These are phyloP conservation scores for Setomelanomma holmii DNA, from an alignment of 2,329 filamentous ascomycete species.

Conservation along the genomic window DNA sequence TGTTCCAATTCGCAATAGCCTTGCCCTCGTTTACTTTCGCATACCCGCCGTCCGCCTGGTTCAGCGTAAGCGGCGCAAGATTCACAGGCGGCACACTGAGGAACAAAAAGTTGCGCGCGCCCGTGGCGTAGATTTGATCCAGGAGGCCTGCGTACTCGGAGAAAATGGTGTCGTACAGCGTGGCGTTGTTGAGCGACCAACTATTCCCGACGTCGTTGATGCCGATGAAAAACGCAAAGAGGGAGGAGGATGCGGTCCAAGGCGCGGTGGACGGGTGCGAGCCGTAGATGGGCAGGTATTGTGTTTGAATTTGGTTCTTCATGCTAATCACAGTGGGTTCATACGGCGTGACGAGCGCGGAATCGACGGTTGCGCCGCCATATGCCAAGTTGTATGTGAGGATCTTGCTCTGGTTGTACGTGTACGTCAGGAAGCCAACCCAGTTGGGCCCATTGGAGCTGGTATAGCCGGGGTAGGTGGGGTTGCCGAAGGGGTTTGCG, in stretches of 20 bases:
- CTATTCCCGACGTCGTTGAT: slow-evolving; percentile 64
- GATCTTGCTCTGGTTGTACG: slow-evolving; percentile 51
- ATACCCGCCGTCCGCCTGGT: slow-evolving; percentile 44
- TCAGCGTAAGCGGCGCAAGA: slow-evolving; percentile 57
- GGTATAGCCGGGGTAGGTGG: slow-evolving; percentile 56
- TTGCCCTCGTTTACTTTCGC: slow-evolving; percentile 44
- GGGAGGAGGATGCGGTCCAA: slow-evolving; percentile 54
- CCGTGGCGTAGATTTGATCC: slow-evolving; percentile 52
- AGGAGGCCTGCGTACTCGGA: slow-evolving; percentile 46
- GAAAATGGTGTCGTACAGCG: slow-evolving; percentile 46
- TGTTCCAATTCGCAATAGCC: slow-evolving; percentile 62
- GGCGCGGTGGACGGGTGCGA: slow-evolving; percentile 39
- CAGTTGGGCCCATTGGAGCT: slow-evolving; percentile 61
- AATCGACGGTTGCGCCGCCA: slow-evolving; percentile 54
- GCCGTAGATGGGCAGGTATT: slow-evolving; percentile 54
- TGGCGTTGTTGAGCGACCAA: slow-evolving; percentile 51
- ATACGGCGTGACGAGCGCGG: slow-evolving; percentile 57
- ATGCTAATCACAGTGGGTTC: slow-evolving; percentile 57
- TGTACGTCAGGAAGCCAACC: slow-evolving; percentile 56
- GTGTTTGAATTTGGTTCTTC: slow-evolving; percentile 58
- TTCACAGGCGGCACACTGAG: slow-evolving; percentile 58
- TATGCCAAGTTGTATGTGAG: slow-evolving; percentile 62
- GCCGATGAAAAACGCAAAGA: slow-evolving; percentile 63
- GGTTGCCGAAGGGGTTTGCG: slow-evolving; percentile 68
- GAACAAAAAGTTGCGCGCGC: slow-evolving; percentile 60